Evolutionary conservation across 1,284 basidiomycete species (phyloP).

Genomic region (Puccinia novopanici): DNA sequence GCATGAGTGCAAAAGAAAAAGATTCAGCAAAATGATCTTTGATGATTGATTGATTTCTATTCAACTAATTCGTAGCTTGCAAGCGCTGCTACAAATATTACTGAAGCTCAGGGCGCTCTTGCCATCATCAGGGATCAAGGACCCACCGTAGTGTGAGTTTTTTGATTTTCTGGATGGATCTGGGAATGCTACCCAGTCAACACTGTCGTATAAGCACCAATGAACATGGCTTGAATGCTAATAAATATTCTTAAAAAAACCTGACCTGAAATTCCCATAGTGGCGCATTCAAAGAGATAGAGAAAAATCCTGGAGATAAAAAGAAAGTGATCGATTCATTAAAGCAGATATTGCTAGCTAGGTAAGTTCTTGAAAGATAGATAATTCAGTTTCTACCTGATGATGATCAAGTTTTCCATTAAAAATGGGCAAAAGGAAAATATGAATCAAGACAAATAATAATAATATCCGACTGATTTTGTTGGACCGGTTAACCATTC

Average conservation of each 20-base stretch:
- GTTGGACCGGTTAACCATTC: background rate
- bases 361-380: conserved; percentile 4
- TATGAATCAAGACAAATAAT: no score
- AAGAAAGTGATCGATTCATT: conserved; percentile 8
- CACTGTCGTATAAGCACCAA: background rate
- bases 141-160: conserved; percentile 6
- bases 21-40: background rate
- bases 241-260: background rate
- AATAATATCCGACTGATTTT: background rate
- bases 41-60: background rate
- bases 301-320: conserved; percentile 22
- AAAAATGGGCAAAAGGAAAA: no score
- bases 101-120: conserved; percentile 7
- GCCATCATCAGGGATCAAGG: conserved; percentile 28
- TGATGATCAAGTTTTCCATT: no score
- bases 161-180: background rate
- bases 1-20: background rate
- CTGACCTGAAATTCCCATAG: background rate
- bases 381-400: background rate
- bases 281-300: conserved; percentile 8
- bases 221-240: background rate
- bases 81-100: background rate
- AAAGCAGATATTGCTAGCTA: conserved; percentile 5
- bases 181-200: background rate
- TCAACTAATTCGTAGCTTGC: background rate